A percentile compares a stretch with the other conserved stretches of the same genome.
Conservation (phyloP, 1,284 basidiomycete species). For the Sporisorium sorghi region DNA sequence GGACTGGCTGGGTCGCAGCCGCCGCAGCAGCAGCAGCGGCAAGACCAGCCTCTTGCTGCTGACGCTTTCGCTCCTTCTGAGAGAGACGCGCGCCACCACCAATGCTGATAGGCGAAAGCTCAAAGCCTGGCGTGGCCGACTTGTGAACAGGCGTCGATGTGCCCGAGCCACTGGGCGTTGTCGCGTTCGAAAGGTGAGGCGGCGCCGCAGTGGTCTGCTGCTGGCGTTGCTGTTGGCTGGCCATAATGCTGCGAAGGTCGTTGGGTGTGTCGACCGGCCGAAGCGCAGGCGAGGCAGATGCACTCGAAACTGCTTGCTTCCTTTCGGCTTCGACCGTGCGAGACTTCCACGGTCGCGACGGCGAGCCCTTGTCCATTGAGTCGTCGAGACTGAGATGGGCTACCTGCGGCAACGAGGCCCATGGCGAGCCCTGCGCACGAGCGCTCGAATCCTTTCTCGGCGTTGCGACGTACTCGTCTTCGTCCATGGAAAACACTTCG, state of each 20-base stretch:
- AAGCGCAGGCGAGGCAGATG: slow-evolving; percentile 27
- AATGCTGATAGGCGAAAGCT: slow-evolving; percentile 43
- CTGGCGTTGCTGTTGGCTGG: slow-evolving; percentile 70
- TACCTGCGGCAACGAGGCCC: slow-evolving; percentile 42
- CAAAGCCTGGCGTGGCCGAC: slow-evolving; percentile 20
- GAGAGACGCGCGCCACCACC: slow-evolving; percentile 55
- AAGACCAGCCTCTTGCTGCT: slow-evolving; percentile 44
- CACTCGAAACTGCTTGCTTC: slow-evolving; percentile 63
- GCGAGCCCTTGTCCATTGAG: slow-evolving; percentile 18
- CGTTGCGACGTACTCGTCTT: slow-evolving; percentile 68
- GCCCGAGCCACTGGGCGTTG: slow-evolving; percentile 40
- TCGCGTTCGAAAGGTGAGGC: slow-evolving; percentile 18
- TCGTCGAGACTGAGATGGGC: slow-evolving; percentile 49
- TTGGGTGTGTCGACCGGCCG: slow-evolving; percentile 22
- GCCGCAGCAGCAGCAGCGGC: slow-evolving; percentile 24
- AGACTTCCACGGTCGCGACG: slow-evolving; percentile 71
- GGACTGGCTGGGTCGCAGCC: slow-evolving; percentile 15
- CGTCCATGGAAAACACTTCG: slow-evolving; percentile 78
- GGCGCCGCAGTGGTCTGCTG: slow-evolving; percentile 29
- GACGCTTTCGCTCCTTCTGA: slow-evolving; percentile 65
- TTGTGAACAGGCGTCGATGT: slow-evolving; percentile 39
- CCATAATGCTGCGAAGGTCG: slow-evolving; percentile 88
- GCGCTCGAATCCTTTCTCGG: slow-evolving; percentile 19
- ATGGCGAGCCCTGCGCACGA: slow-evolving; percentile 32
- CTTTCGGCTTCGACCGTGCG: slow-evolving; percentile 69